phyloP scores from a whole-genome alignment of 75 land plant species.

The Sequoia sempervirens region DNA sequence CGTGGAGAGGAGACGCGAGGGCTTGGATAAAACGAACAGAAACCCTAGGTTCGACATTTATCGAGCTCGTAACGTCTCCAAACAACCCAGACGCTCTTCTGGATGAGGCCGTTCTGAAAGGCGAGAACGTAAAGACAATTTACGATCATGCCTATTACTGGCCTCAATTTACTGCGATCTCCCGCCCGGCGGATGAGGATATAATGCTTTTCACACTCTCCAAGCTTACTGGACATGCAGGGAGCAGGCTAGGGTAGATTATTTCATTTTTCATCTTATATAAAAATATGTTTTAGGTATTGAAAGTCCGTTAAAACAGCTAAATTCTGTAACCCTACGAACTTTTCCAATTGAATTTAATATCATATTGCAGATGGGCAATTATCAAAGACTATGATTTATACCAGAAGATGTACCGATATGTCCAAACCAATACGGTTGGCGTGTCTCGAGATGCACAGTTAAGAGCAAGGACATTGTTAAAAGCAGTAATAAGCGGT shows the following conservation, averaged over 20 bases:
- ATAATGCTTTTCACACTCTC: conserved; percentile 60
- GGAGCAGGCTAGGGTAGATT: conserved; percentile 8
- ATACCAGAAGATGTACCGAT: conserved; percentile 27
- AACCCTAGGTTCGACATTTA: not conserved
- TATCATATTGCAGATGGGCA: conserved; percentile 49
- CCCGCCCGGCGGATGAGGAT: conserved; percentile 49
- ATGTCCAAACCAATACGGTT: no score
- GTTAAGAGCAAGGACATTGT: no score
- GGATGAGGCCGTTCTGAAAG: conserved; percentile 25
- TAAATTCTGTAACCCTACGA: conserved; percentile 33
- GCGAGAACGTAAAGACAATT: conserved; percentile 43
- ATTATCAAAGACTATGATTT: conserved; percentile 51
- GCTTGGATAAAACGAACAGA: not conserved
- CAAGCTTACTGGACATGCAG: no score
- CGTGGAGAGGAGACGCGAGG: conserved; percentile 49
- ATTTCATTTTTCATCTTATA: conserved; percentile 15
- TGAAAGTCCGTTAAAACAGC: conserved; percentile 57
- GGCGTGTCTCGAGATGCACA: conserved; percentile 37
- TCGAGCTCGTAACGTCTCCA: conserved; percentile 34
- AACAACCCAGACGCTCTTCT: conserved; percentile 69
- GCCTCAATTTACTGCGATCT: conserved; percentile 42
- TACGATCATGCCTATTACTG: no score
- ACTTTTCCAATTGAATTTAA: not conserved
- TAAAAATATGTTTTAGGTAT: no score
- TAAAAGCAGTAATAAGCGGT: not conserved